Percentiles rank a stretch among this genome's conserved stretches.
Evolutionary conservation across 768 basidiomycete genomes (phyloP).

Genomic region (Russula virescens): DNA sequence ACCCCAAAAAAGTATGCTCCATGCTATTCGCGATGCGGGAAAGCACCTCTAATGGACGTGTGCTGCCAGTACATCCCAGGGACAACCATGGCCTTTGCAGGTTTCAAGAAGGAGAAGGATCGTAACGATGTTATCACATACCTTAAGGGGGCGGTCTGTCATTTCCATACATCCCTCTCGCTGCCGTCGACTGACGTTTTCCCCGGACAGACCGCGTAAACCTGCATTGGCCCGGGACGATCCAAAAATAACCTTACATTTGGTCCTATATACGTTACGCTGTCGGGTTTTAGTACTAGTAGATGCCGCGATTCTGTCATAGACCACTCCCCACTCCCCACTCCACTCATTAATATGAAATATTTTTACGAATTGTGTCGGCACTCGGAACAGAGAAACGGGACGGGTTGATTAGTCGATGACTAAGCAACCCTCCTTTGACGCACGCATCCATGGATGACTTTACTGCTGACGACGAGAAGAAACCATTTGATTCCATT

Average conservation of each 20-base stretch:
- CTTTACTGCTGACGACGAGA: conserved; percentile 48
- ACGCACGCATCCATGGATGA: conserved; percentile 26
- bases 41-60: neutral
- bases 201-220: conserved; percentile 27
- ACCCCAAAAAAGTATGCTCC: conserved; percentile 85
- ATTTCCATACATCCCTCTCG: neutral
- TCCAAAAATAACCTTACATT: neutral
- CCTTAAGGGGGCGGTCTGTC: conserved; percentile 67
- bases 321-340: conserved; percentile 11
- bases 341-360: conserved; percentile 15
- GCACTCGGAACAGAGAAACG: neutral
- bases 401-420: neutral
- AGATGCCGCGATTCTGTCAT: conserved; percentile 29
- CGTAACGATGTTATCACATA: conserved; percentile 88
- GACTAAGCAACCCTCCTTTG: neutral
- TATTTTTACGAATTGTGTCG: no score
- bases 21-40: neutral
- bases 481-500: conserved; percentile 64
- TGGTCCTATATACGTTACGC: conserved; percentile 25
- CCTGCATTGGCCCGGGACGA: conserved; percentile 22
- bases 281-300: conserved; percentile 32
- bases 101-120: conserved; percentile 98
- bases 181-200: neutral
- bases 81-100: conserved; percentile 98
- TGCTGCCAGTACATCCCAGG: conserved; percentile 78